Evolutionary conservation across 164 flowering plant species (phyloP).

Genomic region (Dillenia turbinata): DNA sequence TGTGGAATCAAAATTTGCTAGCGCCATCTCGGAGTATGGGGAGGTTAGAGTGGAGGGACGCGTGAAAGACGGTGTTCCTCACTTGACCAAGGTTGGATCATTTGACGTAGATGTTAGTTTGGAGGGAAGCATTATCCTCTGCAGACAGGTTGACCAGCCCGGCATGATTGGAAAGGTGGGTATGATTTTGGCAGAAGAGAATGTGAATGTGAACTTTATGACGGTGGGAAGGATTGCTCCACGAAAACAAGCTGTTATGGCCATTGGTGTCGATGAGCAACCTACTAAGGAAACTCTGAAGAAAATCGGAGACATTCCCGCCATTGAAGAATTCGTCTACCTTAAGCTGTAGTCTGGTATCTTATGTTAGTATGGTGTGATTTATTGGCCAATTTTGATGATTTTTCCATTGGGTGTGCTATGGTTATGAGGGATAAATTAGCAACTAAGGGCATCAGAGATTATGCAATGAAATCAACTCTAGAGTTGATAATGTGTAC

Average conservation of each 20-base stretch:
- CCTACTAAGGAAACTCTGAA: slow-evolving; percentile 52
- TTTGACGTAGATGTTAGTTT: slow-evolving; percentile 86
- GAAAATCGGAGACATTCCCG: slow-evolving; percentile 71
- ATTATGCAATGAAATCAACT: no score
- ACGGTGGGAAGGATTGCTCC: slow-evolving; percentile 82
- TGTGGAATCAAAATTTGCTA: slow-evolving; percentile 82
- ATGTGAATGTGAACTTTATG: slow-evolving; percentile 87
- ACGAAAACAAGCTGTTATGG: slow-evolving; percentile 80
- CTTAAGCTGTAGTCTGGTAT: slow-evolving; percentile 43
- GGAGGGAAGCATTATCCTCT: slow-evolving; percentile 81
- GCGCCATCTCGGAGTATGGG: slow-evolving; percentile 83
- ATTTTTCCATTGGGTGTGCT: background rate
- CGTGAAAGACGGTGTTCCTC: slow-evolving; percentile 83
- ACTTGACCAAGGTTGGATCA: slow-evolving; percentile 80
- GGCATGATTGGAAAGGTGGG: slow-evolving; percentile 88
- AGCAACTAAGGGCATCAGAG: no score
- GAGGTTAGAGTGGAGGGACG: slow-evolving; percentile 77
- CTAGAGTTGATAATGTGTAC: no score
- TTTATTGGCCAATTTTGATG: slow-evolving; percentile 18
- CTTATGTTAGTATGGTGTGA: background rate
- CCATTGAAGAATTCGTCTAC: slow-evolving; percentile 79
- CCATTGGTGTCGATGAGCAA: slow-evolving; percentile 80
- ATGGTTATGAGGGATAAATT: no score
- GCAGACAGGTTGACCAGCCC: slow-evolving; percentile 95
- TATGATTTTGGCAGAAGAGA: slow-evolving; percentile 63